Base-by-base conservation (phyloP, 1,284 basidiomycete genomes). In the Hypsizygus ulmarius region DNA sequence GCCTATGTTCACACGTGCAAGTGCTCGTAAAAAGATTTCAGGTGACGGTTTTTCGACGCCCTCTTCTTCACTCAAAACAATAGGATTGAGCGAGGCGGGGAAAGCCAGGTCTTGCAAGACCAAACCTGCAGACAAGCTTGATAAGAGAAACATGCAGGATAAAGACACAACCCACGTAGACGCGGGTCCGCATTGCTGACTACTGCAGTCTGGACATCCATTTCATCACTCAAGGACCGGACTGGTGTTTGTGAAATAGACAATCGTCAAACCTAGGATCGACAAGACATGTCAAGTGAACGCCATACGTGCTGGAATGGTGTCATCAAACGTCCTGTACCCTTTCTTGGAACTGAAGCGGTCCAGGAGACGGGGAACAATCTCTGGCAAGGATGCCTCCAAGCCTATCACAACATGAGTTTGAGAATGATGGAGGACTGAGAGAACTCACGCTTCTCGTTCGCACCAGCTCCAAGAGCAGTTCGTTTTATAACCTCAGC, bases 181-280 rank as follows among this genome's bases (percentile, higher is more conserved):
- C 87, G 77, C 33, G 69, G 68, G 63, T 90, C 87, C 1, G 81
- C 76, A 59, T 90, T 90, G 64, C 83, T 87, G 36, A 89, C 67
- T 12, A 89, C 64, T 6, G 77, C 84, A 19, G 78, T 81, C 45
- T 59, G 64, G 28, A 88, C 59, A 25, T 72, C 66, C 54, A 75
- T 59, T 15, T 66, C 57, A 39, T 69, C 59, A 39, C 65, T 70
- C 32, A 87, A 66, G 32, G 59, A 60, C 29, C 65, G 60, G 47
- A 86, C 82, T 86, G n/a, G n/a, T n/a, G n/a, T n/a, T n/a, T n/a
- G 54, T n/a, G 33, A 44, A 36, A 15, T 12, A 25, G n/a, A 12
- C 16, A 25, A 45, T n/a, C 14, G 10, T 34, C 12, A 35, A 14
- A 15, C 8, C 39, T 32, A 33, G 25, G 3, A n/a, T 15, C 25